Percentiles rank a stretch among this genome's conserved stretches.
These are phyloP conservation scores for Aspergillus kassunensis DNA, from an alignment of 495 filamentous ascomycete species.

Conservation along the genomic window DNA sequence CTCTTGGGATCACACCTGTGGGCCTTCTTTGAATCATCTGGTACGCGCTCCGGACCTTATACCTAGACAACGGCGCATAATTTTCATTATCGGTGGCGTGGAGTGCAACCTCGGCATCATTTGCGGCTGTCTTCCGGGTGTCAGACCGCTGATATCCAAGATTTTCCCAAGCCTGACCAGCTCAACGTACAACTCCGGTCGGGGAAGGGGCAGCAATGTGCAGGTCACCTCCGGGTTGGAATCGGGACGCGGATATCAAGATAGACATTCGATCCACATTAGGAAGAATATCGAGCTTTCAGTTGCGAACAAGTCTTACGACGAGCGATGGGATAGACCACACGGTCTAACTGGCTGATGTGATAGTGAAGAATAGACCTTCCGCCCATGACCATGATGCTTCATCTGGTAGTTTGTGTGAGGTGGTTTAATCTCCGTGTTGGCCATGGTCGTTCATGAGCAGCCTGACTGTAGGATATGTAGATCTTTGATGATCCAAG, in stretches of 20 bases:
- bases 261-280: constrained; percentile 3
- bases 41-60: background rate
- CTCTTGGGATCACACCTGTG: constrained; percentile 4
- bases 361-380: constrained; percentile 9
- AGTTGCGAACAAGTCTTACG: background rate
- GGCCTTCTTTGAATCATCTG: background rate
- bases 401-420: too few species aligned
- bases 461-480: too few species aligned
- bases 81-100: background rate
- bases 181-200: background rate
- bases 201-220: background rate
- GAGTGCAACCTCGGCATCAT: constrained; percentile 1
- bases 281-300: constrained; percentile 7
- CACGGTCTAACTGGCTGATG: background rate
- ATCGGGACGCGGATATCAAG: background rate
- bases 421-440: too few species aligned
- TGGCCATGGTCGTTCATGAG: too few species aligned
- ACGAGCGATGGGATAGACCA: background rate
- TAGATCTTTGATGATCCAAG: too few species aligned
- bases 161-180: constrained; percentile 2
- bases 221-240: background rate
- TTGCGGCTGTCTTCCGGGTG: constrained; percentile 2
- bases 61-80: constrained; percentile 4
- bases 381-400: constrained; percentile 4
- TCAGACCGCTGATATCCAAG: constrained; percentile 3